A percentile compares a stretch with the other conserved stretches of the same genome.
These are phyloP conservation scores for Plantago coronopus DNA, from an alignment of 305 asterid genomes.

Conservation along the genomic window DNA sequence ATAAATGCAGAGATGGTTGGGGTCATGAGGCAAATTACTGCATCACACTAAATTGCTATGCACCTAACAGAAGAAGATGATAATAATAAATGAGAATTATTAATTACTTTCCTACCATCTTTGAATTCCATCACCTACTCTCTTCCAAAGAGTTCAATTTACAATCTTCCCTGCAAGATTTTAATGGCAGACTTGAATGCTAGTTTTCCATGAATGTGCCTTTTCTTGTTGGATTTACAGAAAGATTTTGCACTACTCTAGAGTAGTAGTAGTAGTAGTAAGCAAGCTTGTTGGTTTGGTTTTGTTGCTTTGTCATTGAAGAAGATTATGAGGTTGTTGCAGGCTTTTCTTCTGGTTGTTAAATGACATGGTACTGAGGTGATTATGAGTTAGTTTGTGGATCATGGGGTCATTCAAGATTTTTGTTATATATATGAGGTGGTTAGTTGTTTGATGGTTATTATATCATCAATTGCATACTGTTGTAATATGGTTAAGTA, in stretches of 20 bases:
- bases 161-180: slow-evolving; percentile 28
- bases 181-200: slow-evolving; percentile 31
- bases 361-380: too few species aligned
- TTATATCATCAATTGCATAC: too few species aligned
- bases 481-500: too few species aligned
- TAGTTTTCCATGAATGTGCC: slow-evolving; percentile 30
- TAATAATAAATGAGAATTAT: slow-evolving; percentile 45
- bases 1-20: slow-evolving; percentile 26
- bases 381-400: too few species aligned
- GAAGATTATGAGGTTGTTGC: too few species aligned
- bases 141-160: slow-evolving; percentile 26
- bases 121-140: slow-evolving; percentile 41
- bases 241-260: slow-evolving; percentile 14
- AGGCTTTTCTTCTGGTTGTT: too few species aligned
- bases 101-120: slow-evolving; percentile 37
- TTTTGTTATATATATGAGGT: too few species aligned
- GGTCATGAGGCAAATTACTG: slow-evolving; percentile 21
- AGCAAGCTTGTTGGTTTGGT: too few species aligned
- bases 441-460: too few species aligned
- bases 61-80: slow-evolving; percentile 32
- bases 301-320: not conserved
- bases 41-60: slow-evolving; percentile 24
- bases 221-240: slow-evolving; percentile 28
- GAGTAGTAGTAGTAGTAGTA: too few species aligned
- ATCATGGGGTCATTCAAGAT: too few species aligned